Base-by-base conservation (phyloP, 1,284 basidiomycete species). In the Trichosporon coremiiforme region DNA sequence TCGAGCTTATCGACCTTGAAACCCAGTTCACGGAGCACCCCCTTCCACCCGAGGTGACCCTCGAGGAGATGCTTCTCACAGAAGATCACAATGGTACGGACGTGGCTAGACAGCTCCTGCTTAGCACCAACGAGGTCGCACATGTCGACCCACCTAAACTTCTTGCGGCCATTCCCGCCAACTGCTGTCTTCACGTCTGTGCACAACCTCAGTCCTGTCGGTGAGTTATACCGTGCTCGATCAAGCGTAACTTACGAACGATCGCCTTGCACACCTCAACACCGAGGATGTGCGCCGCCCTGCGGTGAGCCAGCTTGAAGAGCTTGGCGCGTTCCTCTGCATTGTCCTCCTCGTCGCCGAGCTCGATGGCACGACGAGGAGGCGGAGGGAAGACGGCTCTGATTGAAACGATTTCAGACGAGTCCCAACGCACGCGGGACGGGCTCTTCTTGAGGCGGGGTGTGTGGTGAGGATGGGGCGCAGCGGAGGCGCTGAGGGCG, bases 261-360 rank as follows among this genome's bases (percentile, higher is more conserved):
- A 60, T 20, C 2, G 1, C 13, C 31, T 4, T n/a, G 17, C 57
- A 60, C 29, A 33, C 31, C 2, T 60, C 29, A 7, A 9, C 29
- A 1, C 57, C 57, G 4, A 60, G 57, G 57, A 60, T 60, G 57
- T 60, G 57, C 15, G 57, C 57, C 5, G 57, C 57, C 17, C 35
- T 60, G 20, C 29, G 57, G 31, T 60, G 57, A 17, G 13, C 2
- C 31, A 1, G 2, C 1, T 6, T 33, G 57, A 60, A 60, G 31
- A 60, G 25, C 29, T 31, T 22, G 4, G 57, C 57, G 0, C 57
- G 25, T 6, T 20, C 31, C n/a, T 31, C 31, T 5, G 57, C 15
- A 31, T 7, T 10, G 31, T 60, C 57, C 57, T 31, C 25, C 2
- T 31, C 57, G 17, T 60, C 31, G 13, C 31, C 15, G 29, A 33